Percentiles rank a stretch among this genome's conserved stretches.
Evolutionary conservation across 176 grass and related monocot genomes (phyloP).

Genomic region (Cenchrus fungigraminus): DNA sequence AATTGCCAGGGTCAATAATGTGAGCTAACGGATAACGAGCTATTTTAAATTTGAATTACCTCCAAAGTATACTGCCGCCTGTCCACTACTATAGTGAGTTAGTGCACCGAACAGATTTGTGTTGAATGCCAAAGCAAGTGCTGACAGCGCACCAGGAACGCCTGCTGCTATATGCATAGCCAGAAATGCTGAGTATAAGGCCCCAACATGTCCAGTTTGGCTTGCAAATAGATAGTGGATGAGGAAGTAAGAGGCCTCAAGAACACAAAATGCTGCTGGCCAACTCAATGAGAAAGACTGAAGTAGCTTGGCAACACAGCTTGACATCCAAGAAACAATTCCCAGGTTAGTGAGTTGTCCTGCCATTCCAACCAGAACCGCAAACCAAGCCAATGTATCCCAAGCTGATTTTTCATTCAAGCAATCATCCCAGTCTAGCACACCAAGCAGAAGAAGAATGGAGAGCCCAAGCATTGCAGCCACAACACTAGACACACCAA

Average conservation of each 20-base stretch:
- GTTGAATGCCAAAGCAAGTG: constrained; percentile 77
- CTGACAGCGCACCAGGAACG: constrained; percentile 67
- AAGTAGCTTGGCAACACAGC: constrained; percentile 71
- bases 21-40: neutral
- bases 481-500: constrained; percentile 79
- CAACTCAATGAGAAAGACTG: constrained; percentile 74
- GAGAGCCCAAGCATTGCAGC: constrained; percentile 89
- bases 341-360: constrained; percentile 78
- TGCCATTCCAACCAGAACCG: constrained; percentile 87
- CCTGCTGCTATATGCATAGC: constrained; percentile 83
- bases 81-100: constrained; percentile 88
- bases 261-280: constrained; percentile 72
- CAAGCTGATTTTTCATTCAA: constrained; percentile 88
- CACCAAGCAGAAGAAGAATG: constrained; percentile 85
- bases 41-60: constrained; percentile 56
- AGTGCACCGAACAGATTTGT: constrained; percentile 83
- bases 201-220: constrained; percentile 85
- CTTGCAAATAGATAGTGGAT: constrained; percentile 95
- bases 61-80: constrained; percentile 92
- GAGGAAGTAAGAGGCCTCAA: constrained; percentile 76
- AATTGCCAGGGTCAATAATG: neutral
- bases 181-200: constrained; percentile 80
- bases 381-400: constrained; percentile 91
- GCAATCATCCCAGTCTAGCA: constrained; percentile 89
- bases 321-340: constrained; percentile 86